Base-by-base conservation (phyloP, 2,329 filamentous ascomycete genomes). In the Aspergillus eucalypticola region DNA sequence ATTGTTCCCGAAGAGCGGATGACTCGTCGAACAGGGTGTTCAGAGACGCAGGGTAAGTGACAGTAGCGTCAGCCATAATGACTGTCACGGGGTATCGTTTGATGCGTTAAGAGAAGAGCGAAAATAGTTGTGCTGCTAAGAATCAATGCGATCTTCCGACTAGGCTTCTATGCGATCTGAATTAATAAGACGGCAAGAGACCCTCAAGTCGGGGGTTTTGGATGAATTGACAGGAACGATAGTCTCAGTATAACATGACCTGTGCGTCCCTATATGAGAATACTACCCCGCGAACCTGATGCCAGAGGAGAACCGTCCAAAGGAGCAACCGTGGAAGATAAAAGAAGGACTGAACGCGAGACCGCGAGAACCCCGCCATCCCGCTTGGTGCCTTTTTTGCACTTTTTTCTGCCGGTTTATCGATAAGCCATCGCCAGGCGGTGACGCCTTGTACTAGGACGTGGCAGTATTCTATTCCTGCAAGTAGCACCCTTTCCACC, bases 1-100 rank as follows among this genome's bases (percentile, higher is more conserved):
- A 76, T 56, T 68, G 67, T 27, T 65, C 61, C 17, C 68, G 70
- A n/a, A 71, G 60, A 6, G 66, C 60, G 5, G 70, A 66, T 23
- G 60, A 44, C 35, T 62, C 66, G 27, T 74, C 68, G 58, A 73
- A 79, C 54, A 77, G 62, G 49, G 69, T 70, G 56, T 76, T 68
- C 60, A 77, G 60, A 32, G 70, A 74, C 35, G 66, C 49, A 32
- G 73, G 73, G 48, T 69, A 57, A 4, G 60, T 49, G 32, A 52
- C 49, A 23, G 67, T 64, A n/a, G 42, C 29, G 42, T 71, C 69
- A 54, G 68, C 60, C 73, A 75, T 74, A 8, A 59, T 61, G 41
- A 49, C 17, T 15, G 32, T 17, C 32, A 35, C 32, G 32, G 32
- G 32, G 32, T 35, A 35, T 35, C 32, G 32, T 35, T 35, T 0